Evolutionary conservation across 176 grass and related monocot genomes (phyloP).

Genomic region (Oropetium thomaeum): DNA sequence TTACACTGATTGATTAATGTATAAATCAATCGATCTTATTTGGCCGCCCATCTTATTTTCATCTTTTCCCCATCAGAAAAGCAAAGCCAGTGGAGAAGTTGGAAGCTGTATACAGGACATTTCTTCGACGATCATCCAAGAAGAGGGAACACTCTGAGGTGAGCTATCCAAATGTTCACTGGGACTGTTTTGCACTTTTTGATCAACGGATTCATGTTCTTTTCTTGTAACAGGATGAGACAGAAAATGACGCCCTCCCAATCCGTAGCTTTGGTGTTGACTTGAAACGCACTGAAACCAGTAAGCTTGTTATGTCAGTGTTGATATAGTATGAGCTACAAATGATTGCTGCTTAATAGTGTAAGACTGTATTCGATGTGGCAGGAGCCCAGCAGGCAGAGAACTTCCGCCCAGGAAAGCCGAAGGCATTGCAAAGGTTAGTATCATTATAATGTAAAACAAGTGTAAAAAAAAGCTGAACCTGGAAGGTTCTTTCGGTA

Average conservation of each 20-base stretch:
- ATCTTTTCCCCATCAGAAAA: constrained; percentile 36
- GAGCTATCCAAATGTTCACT: neutral
- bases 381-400: constrained; percentile 52
- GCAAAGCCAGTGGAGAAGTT: constrained; percentile 73
- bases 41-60: constrained; percentile 2
- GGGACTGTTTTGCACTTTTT: neutral
- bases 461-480: constrained; percentile 6
- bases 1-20: neutral
- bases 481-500: neutral
- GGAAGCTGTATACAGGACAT: constrained; percentile 61
- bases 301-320: constrained; percentile 34
- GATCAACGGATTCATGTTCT: neutral
- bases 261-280: constrained; percentile 68
- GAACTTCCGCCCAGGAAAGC: constrained; percentile 28
- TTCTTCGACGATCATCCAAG: constrained; percentile 61
- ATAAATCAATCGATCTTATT: neutral
- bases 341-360: neutral
- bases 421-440: constrained; percentile 58
- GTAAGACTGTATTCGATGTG: constrained; percentile 32
- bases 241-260: constrained; percentile 30
- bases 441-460: constrained; percentile 8
- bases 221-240: constrained; percentile 50
- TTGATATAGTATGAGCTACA: constrained; percentile 16
- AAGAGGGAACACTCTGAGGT: constrained; percentile 59
- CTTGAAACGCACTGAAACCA: constrained; percentile 44